Percentiles rank a stretch among this genome's conserved stretches.
Evolutionary conservation across 2,329 filamentous ascomycete genomes (phyloP).

Genomic region (Microcyclosporella mali): DNA sequence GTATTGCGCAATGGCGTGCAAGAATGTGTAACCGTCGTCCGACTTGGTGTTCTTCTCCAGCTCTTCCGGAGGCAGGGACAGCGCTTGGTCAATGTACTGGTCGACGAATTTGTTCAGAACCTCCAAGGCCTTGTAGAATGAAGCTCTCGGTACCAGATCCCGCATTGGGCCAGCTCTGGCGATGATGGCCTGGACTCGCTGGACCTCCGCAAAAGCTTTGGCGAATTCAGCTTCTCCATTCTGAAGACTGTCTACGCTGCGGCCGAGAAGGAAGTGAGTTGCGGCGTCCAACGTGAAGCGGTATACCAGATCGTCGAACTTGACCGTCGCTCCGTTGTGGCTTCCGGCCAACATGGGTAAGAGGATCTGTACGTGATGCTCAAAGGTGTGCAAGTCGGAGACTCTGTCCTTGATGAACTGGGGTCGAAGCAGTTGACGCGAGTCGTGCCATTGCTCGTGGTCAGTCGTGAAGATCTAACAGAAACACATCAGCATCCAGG

Average conservation of each 20-base stretch:
- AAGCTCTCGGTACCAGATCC: constrained; percentile 55
- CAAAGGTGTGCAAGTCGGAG: constrained; percentile 74
- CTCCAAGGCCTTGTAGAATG: constrained; percentile 59
- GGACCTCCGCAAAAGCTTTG: constrained; percentile 74
- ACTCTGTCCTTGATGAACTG: constrained; percentile 83
- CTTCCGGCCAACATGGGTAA: constrained; percentile 54
- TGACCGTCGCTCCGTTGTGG: constrained; percentile 46
- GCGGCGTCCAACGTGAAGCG: constrained; percentile 78
- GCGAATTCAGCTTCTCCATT: constrained; percentile 63
- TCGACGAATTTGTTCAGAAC: constrained; percentile 71
- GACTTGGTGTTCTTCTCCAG: constrained; percentile 66
- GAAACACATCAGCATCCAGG: constrained; percentile 25
- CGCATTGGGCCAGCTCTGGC: constrained; percentile 60
- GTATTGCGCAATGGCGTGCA: constrained; percentile 76
- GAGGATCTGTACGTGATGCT: constrained; percentile 69
- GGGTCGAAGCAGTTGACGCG: constrained; percentile 73
- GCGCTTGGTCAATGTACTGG: constrained; percentile 67
- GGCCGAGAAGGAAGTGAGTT: constrained; percentile 79
- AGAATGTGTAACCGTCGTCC: constrained; percentile 71
- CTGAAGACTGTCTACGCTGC: constrained; percentile 58
- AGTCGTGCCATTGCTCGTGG: constrained; percentile 69
- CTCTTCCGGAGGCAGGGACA: constrained; percentile 64
- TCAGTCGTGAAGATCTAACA: constrained; percentile 61
- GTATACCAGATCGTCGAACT: constrained; percentile 74
- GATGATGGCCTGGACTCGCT: constrained; percentile 64